phyloP scores from a whole-genome alignment of 2,329 filamentous ascomycete genomes.

The Colletotrichum sp. region DNA sequence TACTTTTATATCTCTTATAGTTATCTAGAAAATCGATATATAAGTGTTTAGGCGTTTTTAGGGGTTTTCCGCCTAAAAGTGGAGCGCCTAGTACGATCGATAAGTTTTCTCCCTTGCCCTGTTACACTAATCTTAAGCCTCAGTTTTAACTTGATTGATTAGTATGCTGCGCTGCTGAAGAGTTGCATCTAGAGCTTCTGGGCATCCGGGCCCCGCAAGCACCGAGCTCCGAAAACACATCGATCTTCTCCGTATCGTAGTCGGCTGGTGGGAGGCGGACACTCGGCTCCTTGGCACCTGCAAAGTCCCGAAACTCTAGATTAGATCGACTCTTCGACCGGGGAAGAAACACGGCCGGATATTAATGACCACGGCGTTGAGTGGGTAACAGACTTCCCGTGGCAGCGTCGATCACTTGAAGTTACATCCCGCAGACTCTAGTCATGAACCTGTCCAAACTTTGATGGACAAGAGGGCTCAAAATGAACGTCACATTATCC shows the following conservation, averaged over 20 bases:
- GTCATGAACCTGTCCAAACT: background rate
- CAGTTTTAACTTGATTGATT: no score
- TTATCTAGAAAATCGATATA: no score
- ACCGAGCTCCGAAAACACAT: background rate
- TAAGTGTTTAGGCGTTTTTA: no score
- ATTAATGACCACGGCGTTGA: background rate
- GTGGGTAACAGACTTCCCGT: background rate
- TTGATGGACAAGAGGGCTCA: background rate
- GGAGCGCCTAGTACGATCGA: no score
- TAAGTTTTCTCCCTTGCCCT: no score
- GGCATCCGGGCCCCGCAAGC: background rate
- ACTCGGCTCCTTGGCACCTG: background rate
- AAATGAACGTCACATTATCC: background rate
- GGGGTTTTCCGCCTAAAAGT: no score
- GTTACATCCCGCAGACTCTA: background rate
- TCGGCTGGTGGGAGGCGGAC: background rate
- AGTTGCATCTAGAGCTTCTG: background rate
- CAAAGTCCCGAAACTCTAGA: background rate
- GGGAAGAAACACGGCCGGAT: background rate
- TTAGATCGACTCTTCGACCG: background rate
- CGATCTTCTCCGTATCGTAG: background rate
- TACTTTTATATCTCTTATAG: no score
- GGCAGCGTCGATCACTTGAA: background rate
- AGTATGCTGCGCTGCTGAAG: no score
- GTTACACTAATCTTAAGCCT: no score